phyloP scores from a whole-genome alignment of 177 flowering plant species.

The Vitis hybrid region DNA sequence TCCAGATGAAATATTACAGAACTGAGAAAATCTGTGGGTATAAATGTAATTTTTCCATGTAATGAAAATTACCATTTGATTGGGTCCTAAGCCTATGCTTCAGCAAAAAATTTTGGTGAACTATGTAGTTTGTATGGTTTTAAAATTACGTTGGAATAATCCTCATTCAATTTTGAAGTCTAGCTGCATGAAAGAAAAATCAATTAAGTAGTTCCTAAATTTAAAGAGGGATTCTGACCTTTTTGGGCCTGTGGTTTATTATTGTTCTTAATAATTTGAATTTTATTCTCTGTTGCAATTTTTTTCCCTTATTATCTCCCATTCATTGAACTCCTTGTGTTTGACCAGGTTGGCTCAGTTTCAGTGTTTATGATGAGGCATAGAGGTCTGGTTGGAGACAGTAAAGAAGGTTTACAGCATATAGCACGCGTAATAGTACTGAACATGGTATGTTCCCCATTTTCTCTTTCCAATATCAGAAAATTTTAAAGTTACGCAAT shows the following conservation, averaged over 20 bases:
- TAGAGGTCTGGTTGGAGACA: conserved; percentile 47
- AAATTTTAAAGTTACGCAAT: neutral
- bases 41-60: too few relatives aligned
- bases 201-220: too few relatives aligned
- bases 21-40: too few relatives aligned
- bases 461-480: neutral
- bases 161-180: too few relatives aligned
- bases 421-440: conserved; percentile 58
- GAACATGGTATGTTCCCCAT: conserved; percentile 61
- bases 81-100: too few relatives aligned
- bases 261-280: neutral
- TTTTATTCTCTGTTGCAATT: neutral
- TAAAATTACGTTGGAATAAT: too few relatives aligned
- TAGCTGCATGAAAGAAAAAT: too few relatives aligned
- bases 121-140: too few relatives aligned
- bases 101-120: too few relatives aligned
- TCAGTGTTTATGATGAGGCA: conserved; percentile 78
- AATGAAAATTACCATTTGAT: too few relatives aligned
- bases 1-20: too few relatives aligned
- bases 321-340: neutral
- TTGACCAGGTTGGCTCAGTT: conserved; percentile 75
- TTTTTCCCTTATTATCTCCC: neutral
- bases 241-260: too few relatives aligned
- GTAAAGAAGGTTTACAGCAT: conserved; percentile 52
- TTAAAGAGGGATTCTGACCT: rapidly evolving